These are phyloP conservation scores for Candida peoriensis DNA, from an alignment of 805 yeast species.

Conservation along the genomic window DNA sequence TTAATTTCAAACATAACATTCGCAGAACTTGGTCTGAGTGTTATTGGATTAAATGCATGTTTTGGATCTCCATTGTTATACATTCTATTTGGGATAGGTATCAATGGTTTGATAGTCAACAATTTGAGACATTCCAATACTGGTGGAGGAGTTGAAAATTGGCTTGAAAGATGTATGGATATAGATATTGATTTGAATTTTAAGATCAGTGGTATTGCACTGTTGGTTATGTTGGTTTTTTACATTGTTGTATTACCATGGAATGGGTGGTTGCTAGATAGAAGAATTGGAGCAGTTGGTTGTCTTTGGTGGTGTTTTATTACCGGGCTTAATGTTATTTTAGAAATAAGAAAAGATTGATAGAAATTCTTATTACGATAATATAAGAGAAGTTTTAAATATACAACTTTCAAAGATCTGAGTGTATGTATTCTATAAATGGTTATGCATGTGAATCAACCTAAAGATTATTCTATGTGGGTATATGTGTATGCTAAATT, in stretches of 20 bases:
- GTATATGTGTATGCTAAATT: background rate
- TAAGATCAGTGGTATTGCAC: constrained; percentile 18
- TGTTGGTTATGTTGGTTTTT: constrained; percentile 17
- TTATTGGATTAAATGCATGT: constrained; percentile 93
- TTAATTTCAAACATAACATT: constrained; percentile 77
- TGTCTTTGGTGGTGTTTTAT: constrained; percentile 24
- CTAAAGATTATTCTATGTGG: too few species aligned
- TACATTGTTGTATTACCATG: constrained; percentile 20
- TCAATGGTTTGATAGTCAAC: constrained; percentile 54
- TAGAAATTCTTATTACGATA: background rate
- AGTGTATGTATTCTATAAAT: too few species aligned
- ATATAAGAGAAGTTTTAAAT: too few species aligned
- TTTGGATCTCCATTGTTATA: constrained; percentile 89
- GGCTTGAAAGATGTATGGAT: constrained; percentile 4
- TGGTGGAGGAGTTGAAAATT: too few species aligned
- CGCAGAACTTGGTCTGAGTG: constrained; percentile 74
- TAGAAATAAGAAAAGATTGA: constrained; percentile 11
- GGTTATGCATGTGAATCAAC: too few species aligned
- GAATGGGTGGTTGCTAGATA: constrained; percentile 21
- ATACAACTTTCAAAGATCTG: too few species aligned
- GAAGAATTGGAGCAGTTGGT: constrained; percentile 20
- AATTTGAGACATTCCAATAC: background rate
- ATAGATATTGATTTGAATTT: constrained; percentile 20
- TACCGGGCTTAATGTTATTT: constrained; percentile 17
- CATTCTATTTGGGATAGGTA: constrained; percentile 72